Percentiles rank a stretch among this genome's conserved stretches.
Conservation (phyloP, 257 asterid genomes). For the Osmanthus fragrans region DNA sequence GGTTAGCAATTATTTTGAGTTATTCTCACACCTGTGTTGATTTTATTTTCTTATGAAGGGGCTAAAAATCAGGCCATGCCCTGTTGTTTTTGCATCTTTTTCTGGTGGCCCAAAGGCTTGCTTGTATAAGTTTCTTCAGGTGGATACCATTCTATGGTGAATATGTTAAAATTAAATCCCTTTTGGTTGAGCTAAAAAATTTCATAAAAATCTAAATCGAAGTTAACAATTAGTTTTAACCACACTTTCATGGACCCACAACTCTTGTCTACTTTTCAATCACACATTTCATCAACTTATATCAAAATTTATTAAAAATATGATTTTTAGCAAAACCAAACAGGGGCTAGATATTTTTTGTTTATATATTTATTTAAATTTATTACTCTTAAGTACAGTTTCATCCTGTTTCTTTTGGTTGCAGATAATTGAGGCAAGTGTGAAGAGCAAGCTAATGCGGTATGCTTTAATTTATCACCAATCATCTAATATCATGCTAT, state of each 20-base stretch:
- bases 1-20: neutral
- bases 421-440: conserved; percentile 86
- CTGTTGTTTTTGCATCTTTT: conserved; percentile 87
- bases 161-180: neutral
- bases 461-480: conserved; percentile 27
- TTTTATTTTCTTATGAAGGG: conserved; percentile 48
- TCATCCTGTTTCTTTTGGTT: conserved; percentile 21
- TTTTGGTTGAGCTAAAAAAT: no score
- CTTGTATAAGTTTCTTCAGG: conserved; percentile 94
- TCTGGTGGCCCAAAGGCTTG: conserved; percentile 98
- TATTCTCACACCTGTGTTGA: neutral
- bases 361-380: neutral
- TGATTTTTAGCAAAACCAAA: no score
- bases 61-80: conserved; percentile 80
- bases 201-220: no score
- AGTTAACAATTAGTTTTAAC: no score
- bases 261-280: no score
- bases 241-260: no score
- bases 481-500: neutral
- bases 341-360: neutral
- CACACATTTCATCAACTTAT: no score
- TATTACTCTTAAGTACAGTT: neutral
- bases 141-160: conserved; percentile 26
- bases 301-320: no score
- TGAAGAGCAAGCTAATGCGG: conserved; percentile 58